Percentiles rank a stretch among this genome's conserved stretches.
Conservation (phyloP, 257 asterid species). For the Agastache rugosa region DNA sequence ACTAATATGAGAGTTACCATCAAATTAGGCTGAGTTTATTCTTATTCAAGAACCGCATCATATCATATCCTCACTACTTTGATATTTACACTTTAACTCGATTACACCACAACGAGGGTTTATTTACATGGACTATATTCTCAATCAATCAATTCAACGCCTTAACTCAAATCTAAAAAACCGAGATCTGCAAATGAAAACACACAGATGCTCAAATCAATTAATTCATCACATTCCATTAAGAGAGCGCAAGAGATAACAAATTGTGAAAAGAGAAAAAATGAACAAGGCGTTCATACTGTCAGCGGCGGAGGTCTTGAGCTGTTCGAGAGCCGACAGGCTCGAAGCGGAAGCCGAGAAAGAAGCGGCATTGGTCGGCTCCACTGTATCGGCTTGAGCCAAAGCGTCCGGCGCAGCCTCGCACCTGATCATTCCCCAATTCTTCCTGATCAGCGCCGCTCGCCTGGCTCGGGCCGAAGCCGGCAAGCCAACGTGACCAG, state of each 20-base stretch:
- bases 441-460: slow-evolving; percentile 40
- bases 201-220: not conserved
- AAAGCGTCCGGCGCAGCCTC: slow-evolving; percentile 56
- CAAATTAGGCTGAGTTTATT: not conserved
- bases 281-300: slow-evolving; percentile 10
- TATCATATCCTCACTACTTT: not conserved
- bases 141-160: slow-evolving; percentile 1
- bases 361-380: slow-evolving; percentile 47
- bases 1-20: not conserved
- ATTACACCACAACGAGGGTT: not conserved
- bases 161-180: not conserved
- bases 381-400: slow-evolving; percentile 50
- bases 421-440: slow-evolving; percentile 53
- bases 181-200: not conserved
- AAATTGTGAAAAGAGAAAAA: not conserved
- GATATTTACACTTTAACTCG: not conserved
- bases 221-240: slow-evolving; percentile 18
- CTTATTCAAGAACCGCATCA: not conserved
- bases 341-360: slow-evolving; percentile 68
- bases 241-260: not conserved
- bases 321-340: slow-evolving; percentile 35
- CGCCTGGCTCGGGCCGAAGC: slow-evolving; percentile 48
- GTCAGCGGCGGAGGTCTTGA: slow-evolving; percentile 35
- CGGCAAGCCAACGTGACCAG: slow-evolving; percentile 52
- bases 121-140: not conserved